Evolutionary conservation across 805 yeast species (phyloP).

Genomic region (Lachancea fermentati): DNA sequence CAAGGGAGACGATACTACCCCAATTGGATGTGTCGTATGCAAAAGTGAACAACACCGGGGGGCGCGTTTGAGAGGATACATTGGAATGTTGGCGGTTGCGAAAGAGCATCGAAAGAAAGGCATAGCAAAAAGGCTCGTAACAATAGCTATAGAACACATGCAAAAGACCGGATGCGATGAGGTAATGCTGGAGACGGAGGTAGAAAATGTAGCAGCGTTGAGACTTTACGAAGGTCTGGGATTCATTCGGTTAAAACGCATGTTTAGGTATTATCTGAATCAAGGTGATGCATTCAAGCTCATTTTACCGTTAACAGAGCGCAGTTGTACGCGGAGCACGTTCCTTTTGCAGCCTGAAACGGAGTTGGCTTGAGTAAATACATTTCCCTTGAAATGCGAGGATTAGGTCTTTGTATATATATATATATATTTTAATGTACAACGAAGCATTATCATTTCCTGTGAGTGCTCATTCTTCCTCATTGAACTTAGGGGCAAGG

Average conservation of each 20-base stretch:
- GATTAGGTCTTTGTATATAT: conserved; percentile 4
- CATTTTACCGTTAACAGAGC: conserved; percentile 71
- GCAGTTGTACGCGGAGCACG: conserved; percentile 48
- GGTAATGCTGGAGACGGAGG: conserved; percentile 90
- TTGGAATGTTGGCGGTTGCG: conserved; percentile 92
- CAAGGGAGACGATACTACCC: conserved; percentile 29
- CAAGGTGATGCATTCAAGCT: conserved; percentile 90
- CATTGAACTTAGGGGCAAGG: conserved; percentile 97
- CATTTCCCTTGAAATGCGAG: conserved; percentile 1
- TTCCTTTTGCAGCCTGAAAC: conserved; percentile 36
- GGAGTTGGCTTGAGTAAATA: conserved; percentile 1
- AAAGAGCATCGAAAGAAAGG: conserved; percentile 68
- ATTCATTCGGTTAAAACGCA: conserved; percentile 64
- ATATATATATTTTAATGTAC: conserved; percentile 9
- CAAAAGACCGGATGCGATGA: conserved; percentile 69
- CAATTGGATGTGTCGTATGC: conserved; percentile 82
- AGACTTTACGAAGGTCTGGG: conserved; percentile 69
- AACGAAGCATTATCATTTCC: neutral
- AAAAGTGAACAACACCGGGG: conserved; percentile 73
- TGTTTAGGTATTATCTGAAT: conserved; percentile 82
- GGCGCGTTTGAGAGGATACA: conserved; percentile 73
- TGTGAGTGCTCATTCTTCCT: conserved; percentile 51
- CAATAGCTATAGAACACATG: conserved; percentile 59
- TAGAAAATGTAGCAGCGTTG: conserved; percentile 66
- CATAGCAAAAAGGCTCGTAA: conserved; percentile 70